Base-by-base conservation (phyloP, 2,329 filamentous ascomycete genomes). In the Xylariaceae sp. region DNA sequence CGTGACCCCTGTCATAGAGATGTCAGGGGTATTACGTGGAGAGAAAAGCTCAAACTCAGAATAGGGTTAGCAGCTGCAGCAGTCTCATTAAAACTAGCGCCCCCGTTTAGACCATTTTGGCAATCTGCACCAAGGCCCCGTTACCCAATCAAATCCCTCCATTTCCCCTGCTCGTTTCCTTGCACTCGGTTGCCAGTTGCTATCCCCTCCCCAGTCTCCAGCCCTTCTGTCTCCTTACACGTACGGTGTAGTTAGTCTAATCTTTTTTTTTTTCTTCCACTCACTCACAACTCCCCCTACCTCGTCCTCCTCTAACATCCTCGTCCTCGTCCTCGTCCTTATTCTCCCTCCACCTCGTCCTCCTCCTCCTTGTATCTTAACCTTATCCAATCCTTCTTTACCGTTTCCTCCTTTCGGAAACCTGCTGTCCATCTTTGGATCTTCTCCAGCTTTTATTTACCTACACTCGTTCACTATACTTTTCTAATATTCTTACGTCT, bases 41-140 rank as follows among this genome's bases (percentile, higher is more conserved):
- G 32, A 37, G 32, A 37, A 37, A 37, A 37, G 5, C n/a, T 40
- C 20, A 21, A 20, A 23, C 41, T 57, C 61, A 47, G 54, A 59
- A 61, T 56, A 40, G 61, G 61, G 44, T 63, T 63, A 62, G 59
- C 41, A 57, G 52, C 48, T 62, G 59, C 61, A 66, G 65, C 60
- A 61, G 57, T 64, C 70, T 76, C 72, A 74, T 74, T 72, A 72
- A 74, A 75, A 70, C 72, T 76, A 75, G 73, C 73, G 74, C 70
- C 71, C 67, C 71, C 66, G 63, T 66, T 71, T 72, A 67, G 65
- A 67, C 54, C 59, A 60, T 63, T 64, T 55, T 67, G 60, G 71
- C 67, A 75, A 74, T 75, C 70, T 72, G 65, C 71, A 71, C 63
- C 61, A 63, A 66, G 56, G 52, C 61, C 59, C 60, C 55, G 64